Evolutionary conservation across 2,329 filamentous ascomycete genomes (phyloP), one percentile per base, ranked within the genome.

Genomic region (Phaeomoniella chlamydospora): DNA sequence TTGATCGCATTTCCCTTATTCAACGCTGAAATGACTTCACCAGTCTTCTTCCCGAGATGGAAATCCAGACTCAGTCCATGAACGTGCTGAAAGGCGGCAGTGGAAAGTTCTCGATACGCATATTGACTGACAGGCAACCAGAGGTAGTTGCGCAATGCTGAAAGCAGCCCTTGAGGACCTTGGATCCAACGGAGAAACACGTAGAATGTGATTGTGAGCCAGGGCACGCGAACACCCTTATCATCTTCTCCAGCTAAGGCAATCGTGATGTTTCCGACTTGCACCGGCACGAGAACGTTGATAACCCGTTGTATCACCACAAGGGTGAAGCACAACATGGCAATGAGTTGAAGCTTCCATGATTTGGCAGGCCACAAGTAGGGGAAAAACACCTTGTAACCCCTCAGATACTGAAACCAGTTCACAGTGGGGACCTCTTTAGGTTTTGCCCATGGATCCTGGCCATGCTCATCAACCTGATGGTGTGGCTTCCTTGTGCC

Each of bases 61-160:
- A 98, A 98, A 55, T 96, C 90, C 45, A 96, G 70, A 56, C 87
- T 94, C 19, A 98, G 74, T 35, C 80, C 80, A 57, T 98, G 90
- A 15, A 98, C 90, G 55, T 98, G 90, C 60, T 96, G 88, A 53
- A 98, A 98, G 9, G 88, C 85, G 12, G 90, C 87, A 2, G 90
- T 90, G 4, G 87, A 94, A 39, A 98, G 70, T 44, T 90, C 85
- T 51, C 85, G 80, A 59, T 94, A 98, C 0, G 88, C 94, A 56
- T 96, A 94, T 56, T 98, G 90, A 22, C 87, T 85, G 39, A 98
- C 86, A 0, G 90, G 88, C 35, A 98, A 90, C 90, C 90, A 98
- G 19, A 98, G 66, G 22, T 85, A 75, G 15, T 84, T 80, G 43
- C 90, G 74, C 19, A 82, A 50, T 2, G 85, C 88, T 5, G 86